Conservation (phyloP, 2,329 filamentous ascomycete genomes). For the Dactylella cylindrospora region DNA sequence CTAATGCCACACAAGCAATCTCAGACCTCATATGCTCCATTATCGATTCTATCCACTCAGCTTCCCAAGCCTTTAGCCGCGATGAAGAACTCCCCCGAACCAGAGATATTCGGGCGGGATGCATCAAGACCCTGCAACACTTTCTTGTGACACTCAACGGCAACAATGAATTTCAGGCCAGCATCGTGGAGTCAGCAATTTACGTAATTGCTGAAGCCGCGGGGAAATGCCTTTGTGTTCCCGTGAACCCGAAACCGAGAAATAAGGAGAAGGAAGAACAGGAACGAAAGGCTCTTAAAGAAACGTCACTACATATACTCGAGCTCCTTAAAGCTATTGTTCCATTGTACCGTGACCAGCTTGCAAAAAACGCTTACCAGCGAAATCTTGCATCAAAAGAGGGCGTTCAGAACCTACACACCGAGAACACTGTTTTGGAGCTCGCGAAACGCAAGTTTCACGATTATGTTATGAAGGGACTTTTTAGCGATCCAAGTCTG, state of each 20-base stretch:
- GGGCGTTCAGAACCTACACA: neutral
- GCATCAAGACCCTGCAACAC: slow-evolving; percentile 30
- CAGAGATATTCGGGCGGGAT: slow-evolving; percentile 41
- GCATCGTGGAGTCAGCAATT: slow-evolving; percentile 44
- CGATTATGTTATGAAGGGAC: slow-evolving; percentile 24
- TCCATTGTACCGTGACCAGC: slow-evolving; percentile 19
- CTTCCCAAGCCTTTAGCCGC: slow-evolving; percentile 34
- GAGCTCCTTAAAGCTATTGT: slow-evolving; percentile 44
- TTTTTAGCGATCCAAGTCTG: slow-evolving; percentile 23
- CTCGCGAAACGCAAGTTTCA: slow-evolving; percentile 22
- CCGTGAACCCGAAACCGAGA: neutral
- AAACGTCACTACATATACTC: slow-evolving; percentile 45
- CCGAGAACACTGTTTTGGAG: slow-evolving; percentile 9
- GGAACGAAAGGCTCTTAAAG: slow-evolving; percentile 24
- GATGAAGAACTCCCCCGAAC: neutral
- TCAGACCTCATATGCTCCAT: slow-evolving; percentile 34
- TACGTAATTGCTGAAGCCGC: slow-evolving; percentile 44
- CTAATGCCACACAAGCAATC: slow-evolving; percentile 6
- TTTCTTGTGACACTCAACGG: slow-evolving; percentile 32
- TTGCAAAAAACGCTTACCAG: slow-evolving; percentile 3
- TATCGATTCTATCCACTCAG: slow-evolving; percentile 36
- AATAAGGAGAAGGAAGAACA: neutral
- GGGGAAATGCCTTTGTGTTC: slow-evolving; percentile 32
- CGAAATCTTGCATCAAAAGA: neutral
- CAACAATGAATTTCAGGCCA: slow-evolving; percentile 26